Evolutionary conservation across 1,139 yeast species (phyloP), one percentile per base, ranked within the genome.

Genomic region (Geotrichum reessii): DNA sequence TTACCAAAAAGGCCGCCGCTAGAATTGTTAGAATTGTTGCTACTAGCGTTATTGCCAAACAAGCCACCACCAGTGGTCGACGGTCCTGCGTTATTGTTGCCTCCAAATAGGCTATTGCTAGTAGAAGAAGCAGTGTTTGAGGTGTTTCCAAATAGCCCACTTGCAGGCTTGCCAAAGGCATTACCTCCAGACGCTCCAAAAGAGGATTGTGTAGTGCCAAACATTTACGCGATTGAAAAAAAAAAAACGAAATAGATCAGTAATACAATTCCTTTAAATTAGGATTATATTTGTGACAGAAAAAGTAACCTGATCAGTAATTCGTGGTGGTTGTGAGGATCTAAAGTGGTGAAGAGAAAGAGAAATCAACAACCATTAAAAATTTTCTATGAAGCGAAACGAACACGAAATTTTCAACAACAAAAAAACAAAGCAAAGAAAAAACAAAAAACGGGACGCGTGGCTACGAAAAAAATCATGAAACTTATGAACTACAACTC

Each of bases 171-270:
- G 42, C 42, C 42, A 37, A 37, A 37, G n/a, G 42, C 42, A 37
- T 37, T 37, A 37, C 42, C 42, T 37, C 42, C 42, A 37, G 42
- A 14, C 42, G 42, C n/a, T 17, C 53, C 47, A 21, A 50, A 33
- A 4, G 47, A 31, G 24, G 53, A 21, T 22, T 22, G 40, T 50
- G 37, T 50, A 37, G 47, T 12, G 28, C 53, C 46, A 37, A 50
- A 50, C 53, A 50, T 50, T 25, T 46, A 12, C 37, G 53, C 12
- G 22, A n/a, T 47, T 37, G n/a, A 37, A 37, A 37, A 14, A 37
- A 2, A 14, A 14, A 25, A 5, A 25, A 25, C 4, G 7, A 7
- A 25, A 5, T 25, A 19, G 17, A 14, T 37, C n/a, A 4, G n/a
- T 19, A 37, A 14, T 14, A 11, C 17, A 4, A 37, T 14, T 14